Percentiles rank a stretch among this genome's conserved stretches.
Evolutionary conservation across 2,329 filamentous ascomycete species (phyloP).

Genomic region (Aspergillus chevalieri): DNA sequence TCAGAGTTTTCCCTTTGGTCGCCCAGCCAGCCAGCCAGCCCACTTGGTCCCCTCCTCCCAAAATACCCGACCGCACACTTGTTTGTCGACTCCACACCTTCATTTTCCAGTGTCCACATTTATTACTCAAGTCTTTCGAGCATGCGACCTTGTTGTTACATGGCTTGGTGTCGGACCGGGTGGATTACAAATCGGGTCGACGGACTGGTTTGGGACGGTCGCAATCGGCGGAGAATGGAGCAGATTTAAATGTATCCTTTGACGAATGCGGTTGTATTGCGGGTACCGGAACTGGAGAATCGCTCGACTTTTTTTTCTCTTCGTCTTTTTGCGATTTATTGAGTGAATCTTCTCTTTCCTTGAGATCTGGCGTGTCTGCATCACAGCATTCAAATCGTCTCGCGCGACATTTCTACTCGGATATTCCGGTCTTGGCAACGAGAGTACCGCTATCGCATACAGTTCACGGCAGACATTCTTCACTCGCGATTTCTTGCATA

Average conservation of each 20-base stretch:
- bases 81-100: not conserved
- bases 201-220: conserved; percentile 10
- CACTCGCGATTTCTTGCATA: not conserved
- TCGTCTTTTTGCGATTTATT: not conserved
- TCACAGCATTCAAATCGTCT: not conserved
- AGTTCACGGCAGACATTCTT: not conserved
- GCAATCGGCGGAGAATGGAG: conserved; percentile 11
- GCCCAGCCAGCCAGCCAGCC: too few species aligned
- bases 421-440: conserved; percentile 7
- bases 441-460: conserved; percentile 1
- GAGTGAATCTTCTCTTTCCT: too few species aligned
- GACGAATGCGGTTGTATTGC: conserved; percentile 14
- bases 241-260: conserved; percentile 2
- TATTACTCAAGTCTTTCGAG: not conserved
- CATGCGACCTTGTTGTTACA: conserved; percentile 5
- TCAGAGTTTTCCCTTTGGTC: not conserved
- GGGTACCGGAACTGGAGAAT: not conserved
- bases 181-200: not conserved
- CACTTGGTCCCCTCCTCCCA: too few species aligned
- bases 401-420: not conserved
- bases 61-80: not conserved
- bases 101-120: not conserved
- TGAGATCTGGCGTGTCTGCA: not conserved
- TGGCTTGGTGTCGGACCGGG: not conserved
- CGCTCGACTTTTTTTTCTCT: too few species aligned